Evolutionary conservation across 164 flowering plant genomes (phyloP), one percentile per base, ranked within the genome.

Genomic region (Warburgia ugandensis): DNA sequence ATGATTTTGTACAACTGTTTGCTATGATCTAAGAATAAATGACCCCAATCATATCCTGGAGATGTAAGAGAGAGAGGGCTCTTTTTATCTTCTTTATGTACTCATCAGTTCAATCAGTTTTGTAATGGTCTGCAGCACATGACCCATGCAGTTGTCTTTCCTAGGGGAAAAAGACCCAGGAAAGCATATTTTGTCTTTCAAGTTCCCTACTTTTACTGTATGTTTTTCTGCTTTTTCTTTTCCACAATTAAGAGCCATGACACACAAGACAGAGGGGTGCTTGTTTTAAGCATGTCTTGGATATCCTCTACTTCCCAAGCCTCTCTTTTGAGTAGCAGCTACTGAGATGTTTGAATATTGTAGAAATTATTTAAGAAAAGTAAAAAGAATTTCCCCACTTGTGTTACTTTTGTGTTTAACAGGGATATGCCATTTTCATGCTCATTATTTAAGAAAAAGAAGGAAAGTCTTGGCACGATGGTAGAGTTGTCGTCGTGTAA

Each of bases 151-250:
- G 40, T 58, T 62, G 57, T 62, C 71, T 53, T 67, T 59, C 30
- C 46, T 33, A 38, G 22, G 38, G 39, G 26, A 35, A 63, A 47
- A 35, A 39, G 52, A 50, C 50, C 27, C 62, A 35, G 50, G 27
- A 66, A 68, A 68, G 72, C 65, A 60, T 37, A 44, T 47, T 47
- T 68, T 68, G 59, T 68, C 63, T 68, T 64, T 40, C 54, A 52
- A 60, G 36, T 21, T 22, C 52, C 37, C 51, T n/a, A 50, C 36
- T 44, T 29, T 28, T 38, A 25, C n/a, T 50, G 23, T 44, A 62
- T 36, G 56, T 60, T 61, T 58, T 56, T 20, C 37, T 10, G 27
- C 40, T 54, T 48, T 42, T 28, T 41, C 48, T 50, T 62, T 42
- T 62, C 46, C 56, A 23, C 41, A 16, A 36, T 29, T 29, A 38